A percentile compares a stretch with the other conserved stretches of the same genome.
phyloP scores from a whole-genome alignment of 495 filamentous ascomycete species.

The Talaromyces trachyspermus region DNA sequence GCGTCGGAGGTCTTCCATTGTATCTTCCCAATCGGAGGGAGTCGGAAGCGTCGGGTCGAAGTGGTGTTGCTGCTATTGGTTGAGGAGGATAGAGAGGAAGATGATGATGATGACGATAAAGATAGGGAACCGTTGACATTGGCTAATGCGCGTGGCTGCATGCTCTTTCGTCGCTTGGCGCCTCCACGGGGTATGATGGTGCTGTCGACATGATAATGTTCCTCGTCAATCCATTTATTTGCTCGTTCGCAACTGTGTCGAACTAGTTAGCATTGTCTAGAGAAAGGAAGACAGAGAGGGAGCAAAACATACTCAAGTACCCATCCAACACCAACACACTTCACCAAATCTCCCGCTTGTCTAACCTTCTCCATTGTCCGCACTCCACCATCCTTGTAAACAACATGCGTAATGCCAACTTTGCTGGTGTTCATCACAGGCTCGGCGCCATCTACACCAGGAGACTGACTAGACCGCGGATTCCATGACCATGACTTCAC shows the following conservation, averaged over 20 bases:
- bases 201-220: conserved; percentile 63
- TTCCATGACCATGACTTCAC: conserved; percentile 85
- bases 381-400: conserved; percentile 88
- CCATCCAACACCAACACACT: conserved; percentile 83
- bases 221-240: conserved; percentile 65
- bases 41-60: conserved; percentile 22
- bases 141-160: conserved; percentile 76
- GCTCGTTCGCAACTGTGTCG: conserved; percentile 67
- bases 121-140: conserved; percentile 61
- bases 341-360: conserved; percentile 63
- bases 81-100: neutral
- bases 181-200: conserved; percentile 68
- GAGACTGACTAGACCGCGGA: conserved; percentile 39
- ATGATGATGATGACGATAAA: conserved; percentile 6
- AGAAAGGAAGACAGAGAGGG: neutral
- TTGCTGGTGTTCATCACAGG: conserved; percentile 40
- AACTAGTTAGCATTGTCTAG: conserved; percentile 20
- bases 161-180: conserved; percentile 74
- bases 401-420: conserved; percentile 86
- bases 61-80: neutral
- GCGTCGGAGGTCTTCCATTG: conserved; percentile 22
- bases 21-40: conserved; percentile 22
- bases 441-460: conserved; percentile 20
- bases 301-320: conserved; percentile 60
- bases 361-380: conserved; percentile 83